A percentile compares a stretch with the other conserved stretches of the same genome.
phyloP scores from a whole-genome alignment of 83 land plant genomes.

The Diphasiastrum complanatum region DNA sequence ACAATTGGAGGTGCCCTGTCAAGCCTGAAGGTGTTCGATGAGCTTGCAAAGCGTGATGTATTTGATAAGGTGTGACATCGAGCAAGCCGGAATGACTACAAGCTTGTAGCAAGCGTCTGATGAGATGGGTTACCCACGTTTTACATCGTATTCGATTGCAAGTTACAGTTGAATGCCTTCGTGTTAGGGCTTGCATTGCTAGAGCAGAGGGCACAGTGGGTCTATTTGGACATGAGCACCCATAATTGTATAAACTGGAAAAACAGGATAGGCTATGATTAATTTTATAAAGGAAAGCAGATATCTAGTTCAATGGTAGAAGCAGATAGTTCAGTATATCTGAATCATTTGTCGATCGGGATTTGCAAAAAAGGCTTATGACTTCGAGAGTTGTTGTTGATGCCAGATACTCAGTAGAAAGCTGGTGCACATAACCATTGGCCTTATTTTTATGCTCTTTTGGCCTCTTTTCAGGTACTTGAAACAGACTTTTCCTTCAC shows the following conservation, averaged over 20 bases:
- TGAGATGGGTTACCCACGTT: background rate
- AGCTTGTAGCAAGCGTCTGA: background rate
- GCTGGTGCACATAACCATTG: conserved; percentile 84
- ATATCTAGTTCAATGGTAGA: background rate
- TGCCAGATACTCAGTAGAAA: conserved; percentile 75
- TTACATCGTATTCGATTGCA: background rate
- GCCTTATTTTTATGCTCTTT: conserved; percentile 80
- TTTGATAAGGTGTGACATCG: conserved; percentile 26
- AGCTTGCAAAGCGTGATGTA: conserved; percentile 24
- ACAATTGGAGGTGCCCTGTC: conserved; percentile 30
- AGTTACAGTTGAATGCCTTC: background rate
- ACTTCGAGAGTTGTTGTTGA: background rate
- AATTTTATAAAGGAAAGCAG: background rate
- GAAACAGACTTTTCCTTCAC: background rate
- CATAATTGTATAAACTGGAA: background rate
- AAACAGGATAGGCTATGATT: background rate
- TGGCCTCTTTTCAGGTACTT: conserved; percentile 95
- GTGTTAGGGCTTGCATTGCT: background rate
- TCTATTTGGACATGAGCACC: background rate
- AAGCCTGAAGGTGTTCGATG: conserved; percentile 31
- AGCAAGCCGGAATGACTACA: background rate
- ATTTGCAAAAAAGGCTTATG: background rate
- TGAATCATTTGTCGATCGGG: background rate
- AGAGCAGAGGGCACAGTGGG: background rate
- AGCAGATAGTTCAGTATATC: background rate